Base-by-base conservation (phyloP, 441 rosid genomes). In the Hura crepitans region DNA sequence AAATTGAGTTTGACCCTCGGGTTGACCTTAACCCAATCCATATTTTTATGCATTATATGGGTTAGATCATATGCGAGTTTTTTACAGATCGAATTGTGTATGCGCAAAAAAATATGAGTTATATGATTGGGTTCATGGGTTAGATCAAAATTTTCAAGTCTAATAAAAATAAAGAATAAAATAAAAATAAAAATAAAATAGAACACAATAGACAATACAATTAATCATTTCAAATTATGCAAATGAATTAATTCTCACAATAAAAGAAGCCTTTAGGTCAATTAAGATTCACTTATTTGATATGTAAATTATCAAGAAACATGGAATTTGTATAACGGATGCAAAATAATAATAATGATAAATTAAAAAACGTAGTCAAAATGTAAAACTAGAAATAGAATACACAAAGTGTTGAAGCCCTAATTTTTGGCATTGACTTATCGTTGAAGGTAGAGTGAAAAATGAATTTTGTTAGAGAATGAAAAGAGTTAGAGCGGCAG, bases 181-280 rank as follows among this genome's bases (percentile, higher is more conserved):
- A n/a, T n/a, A 27, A 68, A 65, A 57, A 46, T 25, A 47, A 50
- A 43, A 54, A 8, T 56, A 66, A 27, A 43, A 14, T 6, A 63
- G 9, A 4, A 15, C n/a, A 25, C n/a, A n/a, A n/a, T 6, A 27
- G 18, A 13, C 14, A 37, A 51, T 15, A 13, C 35, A 42, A 71
- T 54, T 28, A 1, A 28, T 37, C 11, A 60, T 23, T 20, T n/a
- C 51, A 12, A 53, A 17, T 11, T 33, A 18, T 43, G 63, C 13
- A 59, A 20, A 17, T 35, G 2, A 45, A 60, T 25, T 31, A 23
- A 31, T 51, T 27, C 22, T 22, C 22, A 0, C 22, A 53, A 10
- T 9, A 60, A 13, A 20, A 7, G 8, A 12, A 13, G 0, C 3
- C 2, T 18, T 65, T 10, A 15, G n/a, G 11, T 46, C 28, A 46